Percentiles rank a stretch among this genome's conserved stretches.
phyloP scores from a whole-genome alignment of 2,329 filamentous ascomycete genomes.

The Raffaelea ambrosiae region DNA sequence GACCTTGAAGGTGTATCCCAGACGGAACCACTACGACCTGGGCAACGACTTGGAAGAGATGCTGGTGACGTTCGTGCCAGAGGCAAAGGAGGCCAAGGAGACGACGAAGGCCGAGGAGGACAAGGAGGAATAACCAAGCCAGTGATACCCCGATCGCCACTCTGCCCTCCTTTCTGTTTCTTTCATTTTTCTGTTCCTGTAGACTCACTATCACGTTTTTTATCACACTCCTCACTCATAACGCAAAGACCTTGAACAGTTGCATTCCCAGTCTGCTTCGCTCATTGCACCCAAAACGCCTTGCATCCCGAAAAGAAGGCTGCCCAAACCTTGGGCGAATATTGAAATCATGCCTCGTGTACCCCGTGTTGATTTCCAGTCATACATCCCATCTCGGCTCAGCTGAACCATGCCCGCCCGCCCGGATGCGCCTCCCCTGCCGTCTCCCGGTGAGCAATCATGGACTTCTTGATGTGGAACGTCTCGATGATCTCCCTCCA shows the following conservation, averaged over 20 bases:
- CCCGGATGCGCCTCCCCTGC: slow-evolving; percentile 16
- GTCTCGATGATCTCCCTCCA: slow-evolving; percentile 72
- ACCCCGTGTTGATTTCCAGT: neutral
- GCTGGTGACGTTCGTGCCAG: slow-evolving; percentile 2
- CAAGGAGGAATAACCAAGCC: neutral
- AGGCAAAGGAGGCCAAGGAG: neutral
- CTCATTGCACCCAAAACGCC: no score
- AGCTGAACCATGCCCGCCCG: slow-evolving; percentile 11
- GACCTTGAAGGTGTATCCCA: slow-evolving; percentile 22
- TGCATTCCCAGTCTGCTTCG: no score
- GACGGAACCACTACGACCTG: slow-evolving; percentile 20
- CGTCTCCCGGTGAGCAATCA: slow-evolving; percentile 70
- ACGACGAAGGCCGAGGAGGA: neutral
- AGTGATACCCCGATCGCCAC: neutral
- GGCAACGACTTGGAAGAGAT: slow-evolving; percentile 7
- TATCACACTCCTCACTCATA: no score
- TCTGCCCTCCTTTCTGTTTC: no score
- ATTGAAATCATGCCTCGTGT: neutral
- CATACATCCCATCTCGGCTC: neutral
- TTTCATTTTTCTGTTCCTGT: no score
- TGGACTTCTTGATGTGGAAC: slow-evolving; percentile 67
- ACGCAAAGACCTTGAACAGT: no score
- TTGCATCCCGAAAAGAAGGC: no score
- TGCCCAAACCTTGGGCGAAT: no score
- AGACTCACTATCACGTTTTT: no score